These are phyloP conservation scores for Neurospora cerealis DNA, from an alignment of 495 filamentous ascomycete species.

Conservation along the genomic window DNA sequence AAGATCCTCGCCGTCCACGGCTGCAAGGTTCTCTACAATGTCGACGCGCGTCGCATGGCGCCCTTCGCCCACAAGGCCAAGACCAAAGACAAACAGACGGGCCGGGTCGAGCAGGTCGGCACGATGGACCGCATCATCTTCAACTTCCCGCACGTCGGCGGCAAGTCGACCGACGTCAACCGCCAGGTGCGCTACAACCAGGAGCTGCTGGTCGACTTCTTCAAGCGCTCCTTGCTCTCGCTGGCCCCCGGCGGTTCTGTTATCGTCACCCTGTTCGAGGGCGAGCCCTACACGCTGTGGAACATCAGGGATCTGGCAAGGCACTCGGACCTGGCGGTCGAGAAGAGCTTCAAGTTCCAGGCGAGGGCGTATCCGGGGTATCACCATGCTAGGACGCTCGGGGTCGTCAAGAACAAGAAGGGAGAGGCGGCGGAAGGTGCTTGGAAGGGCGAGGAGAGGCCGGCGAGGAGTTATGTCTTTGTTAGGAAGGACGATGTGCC, in stretches of 20 bases:
- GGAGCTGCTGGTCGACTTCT: conserved; percentile 76
- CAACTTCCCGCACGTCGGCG: conserved; percentile 95
- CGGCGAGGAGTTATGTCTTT: conserved; percentile 72
- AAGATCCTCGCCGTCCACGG: conserved; percentile 35
- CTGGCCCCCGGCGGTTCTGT: conserved; percentile 51
- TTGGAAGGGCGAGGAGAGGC: conserved; percentile 74
- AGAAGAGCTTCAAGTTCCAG: conserved; percentile 68
- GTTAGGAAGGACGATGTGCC: conserved; percentile 46
- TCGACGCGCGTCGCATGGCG: conserved; percentile 67
- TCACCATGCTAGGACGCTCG: conserved; percentile 77
- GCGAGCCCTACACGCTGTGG: conserved; percentile 89
- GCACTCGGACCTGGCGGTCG: conserved; percentile 65
- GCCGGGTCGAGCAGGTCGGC: conserved; percentile 15
- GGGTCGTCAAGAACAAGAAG: conserved; percentile 54
- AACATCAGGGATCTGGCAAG: conserved; percentile 79
- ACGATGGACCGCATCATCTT: conserved; percentile 73
- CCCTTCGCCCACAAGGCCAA: conserved; percentile 26
- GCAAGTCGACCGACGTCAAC: conserved; percentile 84
- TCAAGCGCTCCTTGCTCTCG: conserved; percentile 44
- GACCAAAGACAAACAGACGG: conserved; percentile 5
- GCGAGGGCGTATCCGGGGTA: conserved; percentile 73
- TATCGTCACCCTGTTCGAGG: conserved; percentile 82
- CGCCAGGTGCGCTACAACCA: conserved; percentile 89
- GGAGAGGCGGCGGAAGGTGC: conserved; percentile 33
- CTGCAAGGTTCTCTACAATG: conserved; percentile 49